These are phyloP conservation scores for Rhynchospora breviuscula DNA, from an alignment of 176 grass and related monocot genomes.

Conservation along the genomic window DNA sequence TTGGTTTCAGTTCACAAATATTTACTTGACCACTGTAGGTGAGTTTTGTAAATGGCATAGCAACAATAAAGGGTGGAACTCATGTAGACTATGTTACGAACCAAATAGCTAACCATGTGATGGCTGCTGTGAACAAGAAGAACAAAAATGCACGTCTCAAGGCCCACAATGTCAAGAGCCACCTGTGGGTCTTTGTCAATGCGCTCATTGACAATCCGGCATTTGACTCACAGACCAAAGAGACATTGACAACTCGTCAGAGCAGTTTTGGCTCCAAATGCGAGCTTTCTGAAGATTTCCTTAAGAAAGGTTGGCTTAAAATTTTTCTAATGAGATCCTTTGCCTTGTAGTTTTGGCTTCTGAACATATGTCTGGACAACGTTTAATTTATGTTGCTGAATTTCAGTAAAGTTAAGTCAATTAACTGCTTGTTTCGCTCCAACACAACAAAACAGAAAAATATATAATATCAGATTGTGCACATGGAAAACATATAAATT, in stretches of 20 bases:
- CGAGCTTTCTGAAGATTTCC: slow-evolving; percentile 51
- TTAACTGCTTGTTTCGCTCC: background rate
- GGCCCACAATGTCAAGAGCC: slow-evolving; percentile 53
- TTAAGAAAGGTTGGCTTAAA: slow-evolving; percentile 51
- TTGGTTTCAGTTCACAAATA: background rate
- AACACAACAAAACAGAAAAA: background rate
- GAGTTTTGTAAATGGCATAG: slow-evolving; percentile 92
- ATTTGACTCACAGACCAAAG: slow-evolving; percentile 96
- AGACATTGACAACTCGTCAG: slow-evolving; percentile 83
- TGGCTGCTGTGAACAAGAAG: slow-evolving; percentile 71
- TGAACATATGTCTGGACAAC: background rate
- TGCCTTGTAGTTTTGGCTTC: background rate
- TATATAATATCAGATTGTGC: background rate
- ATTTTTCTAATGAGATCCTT: background rate
- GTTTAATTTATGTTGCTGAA: background rate
- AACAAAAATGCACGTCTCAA: slow-evolving; percentile 93
- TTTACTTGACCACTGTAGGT: slow-evolving; percentile 40
- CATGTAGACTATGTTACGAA: slow-evolving; percentile 81
- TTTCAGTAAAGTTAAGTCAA: background rate
- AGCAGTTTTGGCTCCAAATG: slow-evolving; percentile 81
- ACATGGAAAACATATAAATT: background rate
- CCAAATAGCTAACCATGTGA: slow-evolving; percentile 59
- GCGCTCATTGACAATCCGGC: slow-evolving; percentile 83
- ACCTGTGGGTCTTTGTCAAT: slow-evolving; percentile 96
- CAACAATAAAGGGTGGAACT: slow-evolving; percentile 74